Conservation (phyloP, 2,329 filamentous ascomycete genomes). For the Fusarium sp. region DNA sequence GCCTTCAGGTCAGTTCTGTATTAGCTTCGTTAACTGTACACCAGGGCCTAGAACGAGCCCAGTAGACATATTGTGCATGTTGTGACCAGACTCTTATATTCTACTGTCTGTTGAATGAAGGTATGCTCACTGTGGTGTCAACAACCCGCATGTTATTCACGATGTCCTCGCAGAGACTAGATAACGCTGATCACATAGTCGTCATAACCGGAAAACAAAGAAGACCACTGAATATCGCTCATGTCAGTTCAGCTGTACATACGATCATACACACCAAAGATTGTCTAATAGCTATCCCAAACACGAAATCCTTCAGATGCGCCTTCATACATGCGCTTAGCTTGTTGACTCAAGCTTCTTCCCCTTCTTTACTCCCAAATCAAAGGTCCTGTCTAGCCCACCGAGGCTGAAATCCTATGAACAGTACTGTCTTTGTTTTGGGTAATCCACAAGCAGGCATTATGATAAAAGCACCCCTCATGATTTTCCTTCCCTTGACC, state of each 20-base stretch:
- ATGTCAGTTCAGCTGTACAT: conserved; percentile 2
- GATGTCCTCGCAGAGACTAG: neutral
- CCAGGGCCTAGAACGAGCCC: neutral
- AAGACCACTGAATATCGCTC: neutral
- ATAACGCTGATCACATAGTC: conserved; percentile 20
- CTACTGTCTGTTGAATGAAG: neutral
- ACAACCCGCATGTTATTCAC: conserved; percentile 4
- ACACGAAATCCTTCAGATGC: conserved; percentile 11
- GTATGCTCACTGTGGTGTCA: conserved; percentile 3
- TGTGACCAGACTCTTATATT: neutral
- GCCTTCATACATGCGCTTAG: conserved; percentile 3
- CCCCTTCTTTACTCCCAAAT: conserved; percentile 8
- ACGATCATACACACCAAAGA: neutral
- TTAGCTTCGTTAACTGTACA: neutral
- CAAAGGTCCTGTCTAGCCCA: conserved; percentile 21
- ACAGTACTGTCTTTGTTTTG: conserved; percentile 13
- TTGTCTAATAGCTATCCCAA: neutral
- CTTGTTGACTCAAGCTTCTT: conserved; percentile 1
- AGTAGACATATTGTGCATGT: neutral
- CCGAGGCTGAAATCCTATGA: conserved; percentile 33
- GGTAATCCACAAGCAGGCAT: neutral
- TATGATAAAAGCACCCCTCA: conserved; percentile 14
- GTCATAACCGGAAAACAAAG: conserved; percentile 4
- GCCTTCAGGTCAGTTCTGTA: neutral
- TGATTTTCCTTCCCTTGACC: neutral